Evolutionary conservation across 2,329 filamentous ascomycete species (phyloP).

Genomic region (Trichoderma sp.): DNA sequence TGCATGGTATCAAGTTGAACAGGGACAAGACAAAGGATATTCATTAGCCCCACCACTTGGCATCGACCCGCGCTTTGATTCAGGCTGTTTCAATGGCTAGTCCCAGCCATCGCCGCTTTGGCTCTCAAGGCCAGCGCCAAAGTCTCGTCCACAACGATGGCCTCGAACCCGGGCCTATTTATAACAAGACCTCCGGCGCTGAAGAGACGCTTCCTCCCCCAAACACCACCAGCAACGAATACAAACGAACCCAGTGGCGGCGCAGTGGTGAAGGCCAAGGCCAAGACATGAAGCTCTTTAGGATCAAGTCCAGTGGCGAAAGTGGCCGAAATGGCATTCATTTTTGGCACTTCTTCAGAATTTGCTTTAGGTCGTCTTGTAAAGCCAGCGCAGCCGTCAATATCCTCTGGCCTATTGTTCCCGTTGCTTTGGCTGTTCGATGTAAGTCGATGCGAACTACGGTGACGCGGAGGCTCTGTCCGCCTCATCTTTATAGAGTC

Average conservation of each 20-base stretch:
- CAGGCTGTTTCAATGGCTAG: constrained; percentile 7
- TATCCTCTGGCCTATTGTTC: constrained; percentile 52
- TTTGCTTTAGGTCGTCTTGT: constrained; percentile 48
- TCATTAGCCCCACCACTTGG: constrained; percentile 10
- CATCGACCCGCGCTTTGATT: neutral
- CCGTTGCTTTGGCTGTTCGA: constrained; percentile 41
- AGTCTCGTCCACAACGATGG: neutral
- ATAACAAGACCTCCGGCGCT: constrained; percentile 5
- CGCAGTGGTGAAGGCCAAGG: neutral
- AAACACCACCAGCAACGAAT: neutral
- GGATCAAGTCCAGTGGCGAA: constrained; percentile 41
- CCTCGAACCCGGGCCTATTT: neutral
- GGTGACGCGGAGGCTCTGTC: neutral
- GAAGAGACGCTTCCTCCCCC: constrained; percentile 2
- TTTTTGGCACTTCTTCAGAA: constrained; percentile 44
- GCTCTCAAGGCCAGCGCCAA: constrained; percentile 10
- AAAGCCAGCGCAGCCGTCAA: constrained; percentile 50
- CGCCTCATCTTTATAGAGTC: too few species aligned
- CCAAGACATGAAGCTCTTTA: neutral
- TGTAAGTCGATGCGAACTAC: constrained; percentile 34
- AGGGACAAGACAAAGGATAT: neutral
- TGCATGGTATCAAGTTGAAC: neutral
- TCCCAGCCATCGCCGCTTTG: constrained; percentile 15
- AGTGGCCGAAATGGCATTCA: constrained; percentile 48
- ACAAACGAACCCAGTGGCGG: constrained; percentile 12